These are phyloP conservation scores for Yarrowia sp. DNA, from an alignment of 805 yeast species.

Conservation along the genomic window DNA sequence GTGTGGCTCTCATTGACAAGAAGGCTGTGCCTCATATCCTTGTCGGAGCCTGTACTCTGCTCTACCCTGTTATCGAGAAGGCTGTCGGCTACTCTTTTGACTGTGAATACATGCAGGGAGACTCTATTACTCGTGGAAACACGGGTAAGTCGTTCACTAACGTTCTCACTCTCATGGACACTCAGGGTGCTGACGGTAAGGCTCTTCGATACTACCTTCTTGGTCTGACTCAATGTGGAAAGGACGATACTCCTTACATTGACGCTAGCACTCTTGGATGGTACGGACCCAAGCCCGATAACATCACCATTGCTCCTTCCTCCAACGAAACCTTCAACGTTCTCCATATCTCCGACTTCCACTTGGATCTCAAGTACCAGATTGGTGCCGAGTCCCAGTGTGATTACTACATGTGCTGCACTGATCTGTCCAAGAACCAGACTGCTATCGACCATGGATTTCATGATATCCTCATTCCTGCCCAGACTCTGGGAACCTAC, in stretches of 20 bases:
- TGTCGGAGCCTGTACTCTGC: background rate
- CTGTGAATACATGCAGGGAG: constrained; percentile 15
- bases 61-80: constrained; percentile 6
- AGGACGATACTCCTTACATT: constrained; percentile 47
- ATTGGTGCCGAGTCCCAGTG: constrained; percentile 47
- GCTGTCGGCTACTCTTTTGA: background rate
- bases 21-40: background rate
- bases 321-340: constrained; percentile 52
- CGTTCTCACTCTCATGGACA: constrained; percentile 51
- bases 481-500: constrained; percentile 62
- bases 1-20: background rate
- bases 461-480: constrained; percentile 46
- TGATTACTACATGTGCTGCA: constrained; percentile 60
- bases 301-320: constrained; percentile 20
- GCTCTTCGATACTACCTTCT: constrained; percentile 56
- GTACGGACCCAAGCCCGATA: constrained; percentile 48
- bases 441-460: constrained; percentile 1
- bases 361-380: constrained; percentile 51
- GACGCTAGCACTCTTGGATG: constrained; percentile 41
- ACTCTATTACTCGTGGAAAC: background rate
- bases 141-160: constrained; percentile 45
- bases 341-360: constrained; percentile 66
- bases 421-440: constrained; percentile 33
- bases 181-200: constrained; percentile 53
- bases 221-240: constrained; percentile 49